phyloP scores from a whole-genome alignment of 1,284 basidiomycete species.

The Phlebopus sp. region DNA sequence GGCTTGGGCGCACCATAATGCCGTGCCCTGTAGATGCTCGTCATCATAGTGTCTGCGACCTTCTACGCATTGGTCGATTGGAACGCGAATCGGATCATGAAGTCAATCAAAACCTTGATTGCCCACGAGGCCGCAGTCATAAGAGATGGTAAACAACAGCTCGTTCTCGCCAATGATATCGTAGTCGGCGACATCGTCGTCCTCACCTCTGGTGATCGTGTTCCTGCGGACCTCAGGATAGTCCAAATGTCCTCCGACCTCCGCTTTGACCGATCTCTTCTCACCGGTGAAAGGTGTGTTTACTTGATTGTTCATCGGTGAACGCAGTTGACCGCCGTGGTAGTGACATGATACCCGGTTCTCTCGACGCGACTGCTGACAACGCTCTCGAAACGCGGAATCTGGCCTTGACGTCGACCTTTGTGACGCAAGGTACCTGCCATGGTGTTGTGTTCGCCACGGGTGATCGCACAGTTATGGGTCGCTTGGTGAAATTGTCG shows the following conservation, averaged over 20 bases:
- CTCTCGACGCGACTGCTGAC: slow-evolving; percentile 48
- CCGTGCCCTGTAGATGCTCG: slow-evolving; percentile 36
- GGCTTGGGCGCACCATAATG: background rate
- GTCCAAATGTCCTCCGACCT: slow-evolving; percentile 51
- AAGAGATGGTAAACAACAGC: slow-evolving; percentile 58
- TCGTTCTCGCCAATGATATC: slow-evolving; percentile 72
- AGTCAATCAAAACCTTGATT: slow-evolving; percentile 38
- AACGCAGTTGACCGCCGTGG: background rate
- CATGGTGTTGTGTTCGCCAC: slow-evolving; percentile 58
- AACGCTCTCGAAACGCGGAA: slow-evolving; percentile 65
- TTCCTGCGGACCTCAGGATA: slow-evolving; percentile 82
- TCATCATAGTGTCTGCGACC: slow-evolving; percentile 62
- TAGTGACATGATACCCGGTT: slow-evolving; percentile 50
- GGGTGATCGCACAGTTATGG: slow-evolving; percentile 58
- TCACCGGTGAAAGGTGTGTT: slow-evolving; percentile 54
- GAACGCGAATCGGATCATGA: slow-evolving; percentile 36
- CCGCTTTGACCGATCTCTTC: slow-evolving; percentile 60
- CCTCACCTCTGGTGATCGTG: slow-evolving; percentile 72
- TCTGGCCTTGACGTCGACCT: slow-evolving; percentile 53
- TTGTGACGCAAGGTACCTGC: slow-evolving; percentile 55
- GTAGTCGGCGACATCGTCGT: slow-evolving; percentile 81
- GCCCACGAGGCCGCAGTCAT: slow-evolving; percentile 41
- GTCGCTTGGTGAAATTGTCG: slow-evolving; percentile 58
- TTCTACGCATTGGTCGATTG: slow-evolving; percentile 42
- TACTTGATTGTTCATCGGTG: background rate